Base-by-base conservation (phyloP, 495 filamentous ascomycete genomes). In the Podospora conica region DNA sequence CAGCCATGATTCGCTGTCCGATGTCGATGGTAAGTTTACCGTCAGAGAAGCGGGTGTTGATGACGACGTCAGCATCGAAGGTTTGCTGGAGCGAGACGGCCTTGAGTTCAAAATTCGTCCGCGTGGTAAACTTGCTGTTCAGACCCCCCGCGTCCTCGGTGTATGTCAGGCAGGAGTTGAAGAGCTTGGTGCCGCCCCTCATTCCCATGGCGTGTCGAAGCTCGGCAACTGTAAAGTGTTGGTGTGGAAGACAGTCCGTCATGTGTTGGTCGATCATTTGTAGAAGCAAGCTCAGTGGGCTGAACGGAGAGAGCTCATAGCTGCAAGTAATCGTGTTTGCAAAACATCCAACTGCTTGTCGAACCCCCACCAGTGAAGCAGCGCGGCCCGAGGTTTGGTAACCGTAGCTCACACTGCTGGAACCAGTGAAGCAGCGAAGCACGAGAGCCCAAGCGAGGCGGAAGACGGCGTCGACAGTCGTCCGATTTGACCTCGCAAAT, bases 361-460 rank as follows among this genome's bases (percentile, higher is more conserved):
- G 65, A 48, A 83, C 68, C 9, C 74, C 78, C 0, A 73, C 57
- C 20, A 79, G 66, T 0, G 78, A 74, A 21, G 78, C 70, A 25
- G 78, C 76, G n/a, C 80, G 76, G 57, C 80, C 80, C 3, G 69
- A 66, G 3, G 78, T 74, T 55, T 77, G 78, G 66, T 74, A 80
- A 2, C 80, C 80, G 58, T 80, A 83, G 65, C 75, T 80, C 12
- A 82, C 74, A 8, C 71, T 70, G 56, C 77, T 72, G 9, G 66
- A 72, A 6, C 80, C 77, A 0, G 76, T 75, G 57, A 78, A 83
- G 57, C 74, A 77, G n/a, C 80, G 74, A 9, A 83, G 66, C 9
- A 82, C 61, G 24, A 83, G 71, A 4, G 71, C 75, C 80, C 80
- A 83, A 1, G 80, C 80, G n/a, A 81, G 75, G n/a, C 75, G 75